Conservation (phyloP, 2,329 filamentous ascomycete genomes). For the Aspergillus sp. region DNA sequence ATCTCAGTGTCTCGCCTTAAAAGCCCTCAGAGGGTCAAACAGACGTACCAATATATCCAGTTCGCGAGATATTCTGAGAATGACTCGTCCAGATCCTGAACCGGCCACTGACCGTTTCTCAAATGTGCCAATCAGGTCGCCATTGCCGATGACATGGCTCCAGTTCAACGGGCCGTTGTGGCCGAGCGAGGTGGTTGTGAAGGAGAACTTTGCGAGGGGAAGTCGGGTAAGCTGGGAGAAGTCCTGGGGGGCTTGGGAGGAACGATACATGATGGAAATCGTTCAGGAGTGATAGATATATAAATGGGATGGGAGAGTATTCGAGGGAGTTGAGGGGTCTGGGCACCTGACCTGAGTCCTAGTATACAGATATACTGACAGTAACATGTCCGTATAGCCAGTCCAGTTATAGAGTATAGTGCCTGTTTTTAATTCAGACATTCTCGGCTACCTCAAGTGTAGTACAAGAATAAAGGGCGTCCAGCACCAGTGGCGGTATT, state of each 20-base stretch:
- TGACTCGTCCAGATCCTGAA: constrained; percentile 7
- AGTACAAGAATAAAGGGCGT: too few species aligned
- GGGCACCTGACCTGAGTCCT: too few species aligned
- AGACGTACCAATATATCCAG: constrained; percentile 27
- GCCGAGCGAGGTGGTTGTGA: constrained; percentile 29
- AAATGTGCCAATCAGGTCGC: constrained; percentile 27
- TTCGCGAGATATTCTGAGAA: constrained; percentile 28
- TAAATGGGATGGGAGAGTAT: too few species aligned
- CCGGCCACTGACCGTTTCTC: constrained; percentile 15
- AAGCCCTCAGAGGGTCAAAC: background rate
- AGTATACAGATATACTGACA: too few species aligned
- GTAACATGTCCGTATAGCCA: too few species aligned
- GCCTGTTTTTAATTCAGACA: too few species aligned
- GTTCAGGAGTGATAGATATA: too few species aligned
- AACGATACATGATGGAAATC: constrained; percentile 8
- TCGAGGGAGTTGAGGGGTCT: too few species aligned
- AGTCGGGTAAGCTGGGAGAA: constrained; percentile 14
- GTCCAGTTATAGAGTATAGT: too few species aligned
- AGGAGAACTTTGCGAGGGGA: constrained; percentile 36
- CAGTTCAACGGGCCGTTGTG: constrained; percentile 33
- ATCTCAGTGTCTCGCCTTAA: constrained; percentile 1
- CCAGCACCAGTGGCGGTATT: too few species aligned
- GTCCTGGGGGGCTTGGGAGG: constrained; percentile 5
- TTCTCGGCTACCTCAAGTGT: too few species aligned
- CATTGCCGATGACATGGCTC: constrained; percentile 33